Evolutionary conservation across 805 yeast species (phyloP), one percentile per base, ranked within the genome.

Genomic region (Hanseniaspora jakobsenii): DNA sequence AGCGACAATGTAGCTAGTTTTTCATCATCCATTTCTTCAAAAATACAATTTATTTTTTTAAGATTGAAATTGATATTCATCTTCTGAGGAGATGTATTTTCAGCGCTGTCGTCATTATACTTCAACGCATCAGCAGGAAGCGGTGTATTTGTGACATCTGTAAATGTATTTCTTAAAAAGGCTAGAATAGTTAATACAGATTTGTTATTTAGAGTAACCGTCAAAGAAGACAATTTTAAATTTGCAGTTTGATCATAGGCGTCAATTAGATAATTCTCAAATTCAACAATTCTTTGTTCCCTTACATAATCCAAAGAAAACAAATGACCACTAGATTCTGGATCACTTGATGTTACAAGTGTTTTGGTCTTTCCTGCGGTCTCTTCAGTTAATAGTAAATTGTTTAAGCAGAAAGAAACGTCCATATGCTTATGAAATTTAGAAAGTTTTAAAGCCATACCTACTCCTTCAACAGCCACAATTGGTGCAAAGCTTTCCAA

Each of bases 101-200:
- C 65, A 49, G 72, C 73, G 5, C 23, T 12, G 29, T 69, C 73
- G 50, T 72, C 72, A 53, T 79, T 79, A 53, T 81, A 87, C 45
- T 78, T 74, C 48, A 81, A 65, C 24, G 67, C 75, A 62, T 79
- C 87, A 0, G 86, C 79, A 1, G 84, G 82, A 1, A 76, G 64
- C 34, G 74, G 76, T 5, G 73, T 73, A 1, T 81, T 78, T 49
- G 75, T 71, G 0, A 94, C 94, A 59, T 79, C 79, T 0, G 95
- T 81, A 58, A 91, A 91, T 0, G 97, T 91, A 36, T 85, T 81
- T 54, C 87, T 65, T 2, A 81, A 67, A 58, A 79, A 91, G 58
- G 86, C 89, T 50, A 89, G 62, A 12, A 91, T 64, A 1, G 93
- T 80, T 49, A 91, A 66, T 13, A 82, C 62, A 1, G 94, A 81